Conservation (phyloP, 2,329 filamentous ascomycete genomes). For the Phaeophleospora eucalypticola region DNA sequence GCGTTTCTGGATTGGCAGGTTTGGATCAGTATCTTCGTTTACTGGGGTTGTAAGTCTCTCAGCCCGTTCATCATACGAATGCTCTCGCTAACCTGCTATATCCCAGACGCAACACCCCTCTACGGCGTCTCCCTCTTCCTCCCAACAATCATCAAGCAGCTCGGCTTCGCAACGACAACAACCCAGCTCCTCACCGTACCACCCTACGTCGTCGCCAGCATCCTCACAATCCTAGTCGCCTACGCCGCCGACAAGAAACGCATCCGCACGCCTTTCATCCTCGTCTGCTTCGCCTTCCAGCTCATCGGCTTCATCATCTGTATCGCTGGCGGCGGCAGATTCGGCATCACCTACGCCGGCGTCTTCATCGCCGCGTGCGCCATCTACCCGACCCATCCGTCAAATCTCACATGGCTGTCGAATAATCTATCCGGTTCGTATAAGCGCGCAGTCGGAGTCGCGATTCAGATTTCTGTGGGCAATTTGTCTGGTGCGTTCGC, state of each 20-base stretch:
- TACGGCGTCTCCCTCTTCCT: conserved; percentile 38
- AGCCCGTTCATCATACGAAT: too few species aligned
- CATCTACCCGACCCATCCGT: conserved; percentile 21
- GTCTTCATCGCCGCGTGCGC: conserved; percentile 27
- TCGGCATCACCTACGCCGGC: conserved; percentile 27
- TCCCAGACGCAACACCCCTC: conserved; percentile 41
- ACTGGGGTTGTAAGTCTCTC: conserved; percentile 1
- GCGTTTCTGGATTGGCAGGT: conserved; percentile 48
- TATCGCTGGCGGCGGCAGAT: conserved; percentile 10
- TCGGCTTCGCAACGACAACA: conserved; percentile 4
- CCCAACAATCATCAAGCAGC: conserved; percentile 8
- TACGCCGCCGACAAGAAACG: conserved; percentile 25
- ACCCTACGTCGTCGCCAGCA: conserved; percentile 35
- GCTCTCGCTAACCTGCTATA: too few species aligned
- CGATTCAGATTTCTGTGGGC: conserved; percentile 49
- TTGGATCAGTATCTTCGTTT: conserved; percentile 52
- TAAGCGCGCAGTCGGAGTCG: conserved; percentile 48
- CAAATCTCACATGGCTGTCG: conserved; percentile 17
- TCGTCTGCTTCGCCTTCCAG: conserved; percentile 20
- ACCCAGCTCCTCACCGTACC: conserved; percentile 23
- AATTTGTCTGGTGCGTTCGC: conserved; percentile 57
- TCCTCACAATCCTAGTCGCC: conserved; percentile 22
- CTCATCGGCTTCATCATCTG: conserved; percentile 26
- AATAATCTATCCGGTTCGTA: conserved; percentile 53
- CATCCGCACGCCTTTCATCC: conserved; percentile 25